Base-by-base conservation (phyloP, 2,329 filamentous ascomycete species). In the Ophiocordyceps camponoti-rufipedis region DNA sequence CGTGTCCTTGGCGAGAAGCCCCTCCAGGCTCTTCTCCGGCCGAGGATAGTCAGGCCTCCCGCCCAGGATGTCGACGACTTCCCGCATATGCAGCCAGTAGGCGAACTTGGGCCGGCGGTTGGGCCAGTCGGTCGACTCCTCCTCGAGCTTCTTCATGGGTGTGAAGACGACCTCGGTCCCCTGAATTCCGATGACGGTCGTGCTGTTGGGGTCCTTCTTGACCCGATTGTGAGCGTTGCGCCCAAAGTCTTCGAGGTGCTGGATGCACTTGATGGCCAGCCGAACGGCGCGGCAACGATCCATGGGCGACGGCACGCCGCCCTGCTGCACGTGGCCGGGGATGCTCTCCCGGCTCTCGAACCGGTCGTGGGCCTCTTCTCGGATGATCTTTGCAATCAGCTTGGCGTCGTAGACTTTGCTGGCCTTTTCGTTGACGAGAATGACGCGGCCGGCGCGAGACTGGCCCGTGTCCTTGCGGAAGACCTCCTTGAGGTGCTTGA, bases 341-440 rank as follows among this genome's bases (percentile, higher is more conserved):
- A 94, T 89, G 53, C 85, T 88, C 59, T 91, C 83, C 49, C 89
- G 80, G 42, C 85, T 84, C 63, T 98, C 91, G 58, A 98, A 98
- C 14, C 87, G 80, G 51, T 87, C 87, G 54, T 85, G 81, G 9
- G 87, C 85, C 62, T 96, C 91, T 53, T 94, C 87, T 48, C 84
- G 84, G 65, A 98, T 94, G 65, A 96, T 95, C 58, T 89, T 82
- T 32, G 89, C 88, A 56, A 98, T 89, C 47, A 95, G 76, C 62
- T 94, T 87, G 16, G 91, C 94, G 44, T 75, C 85, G 70, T 95
- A 96, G 14, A 88, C 88, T 55, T 74, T 79, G 56, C 85, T 93
- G 7, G 91, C 84, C 64, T 87, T 88, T 64, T 98, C 91, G 63
- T 96, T 96, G 60, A 94, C 79, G n/a, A 98, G 77, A 51, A 98